Evolutionary conservation across 1,284 basidiomycete genomes (phyloP), one percentile per base, ranked within the genome.

Genomic region (Cryptococcus sp.): DNA sequence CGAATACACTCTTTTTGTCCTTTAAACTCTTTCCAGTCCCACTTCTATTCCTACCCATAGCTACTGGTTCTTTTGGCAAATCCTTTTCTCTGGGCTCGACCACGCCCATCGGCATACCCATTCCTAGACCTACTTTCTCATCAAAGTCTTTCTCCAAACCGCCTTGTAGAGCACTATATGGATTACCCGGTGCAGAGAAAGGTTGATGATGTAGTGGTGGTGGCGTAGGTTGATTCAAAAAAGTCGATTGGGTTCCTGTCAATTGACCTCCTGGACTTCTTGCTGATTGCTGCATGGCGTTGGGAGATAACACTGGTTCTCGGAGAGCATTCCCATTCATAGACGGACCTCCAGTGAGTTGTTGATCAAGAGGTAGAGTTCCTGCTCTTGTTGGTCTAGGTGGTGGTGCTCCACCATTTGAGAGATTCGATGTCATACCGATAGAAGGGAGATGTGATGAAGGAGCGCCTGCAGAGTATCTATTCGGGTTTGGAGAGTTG

Each of bases 1-100:
- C 77, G 59, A 77, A 76, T 44, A 77, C 64, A 58, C 73, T 71
- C 67, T 77, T 77, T 65, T 77, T 77, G 45, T 76, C 74, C 61
- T 76, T 77, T 46, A 66, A 63, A 57, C 74, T 76, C 65, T 73
- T 75, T 34, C 70, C 71, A 2, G 76, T 77, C 23, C 72, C 71
- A 58, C 74, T 77, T 43, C 75, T 61, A 54, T 70, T 70, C n/a
- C 73, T 62, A 10, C 72, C 70, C 58, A 65, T 67, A 5, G 61
- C 59, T 3, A 60, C 60, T 1, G 71, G 71, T 49, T 70, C 68
- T 30, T 68, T 65, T 0, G 70, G 67, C 60, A 72, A 43, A 33
- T 75, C 73, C 58, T 71, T 73, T 33, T 72, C 71, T 44, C 59
- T 63, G 4, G 59, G 63, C 55, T 65, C 65, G 23, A 49, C 57